Evolutionary conservation across 345 rosid species (phyloP), one percentile per base, ranked within the genome.

Genomic region (Gossypium anomalum): DNA sequence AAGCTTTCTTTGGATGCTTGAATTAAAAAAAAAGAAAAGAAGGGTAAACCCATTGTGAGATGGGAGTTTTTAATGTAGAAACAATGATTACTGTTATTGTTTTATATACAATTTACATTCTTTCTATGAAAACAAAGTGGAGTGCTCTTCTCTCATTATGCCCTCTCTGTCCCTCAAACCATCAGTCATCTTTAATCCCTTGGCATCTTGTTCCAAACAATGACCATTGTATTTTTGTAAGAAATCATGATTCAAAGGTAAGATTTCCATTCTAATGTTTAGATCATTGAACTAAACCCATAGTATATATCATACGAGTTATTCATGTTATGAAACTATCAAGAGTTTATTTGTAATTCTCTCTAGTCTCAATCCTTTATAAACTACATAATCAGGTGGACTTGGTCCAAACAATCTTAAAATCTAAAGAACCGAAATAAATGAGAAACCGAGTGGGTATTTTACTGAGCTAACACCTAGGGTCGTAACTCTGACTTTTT

Each of bases 1-100:
- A 79, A 76, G 74, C 83, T 79, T 75, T 79, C 86, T 70, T 85
- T 80, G 85, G 92, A 92, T 85, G 78, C 86, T 78, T 73, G 75
- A 80, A 55, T 38, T 53, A 22, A 14, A 66, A 75, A 49, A 45
- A 78, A 22, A 14, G 61, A 75, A 49, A 45, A 78, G 1, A 75
- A 49, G 59, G 43, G 52, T 73, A 69, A 25, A 73, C 57, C 72
- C 44, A 29, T 68, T 51, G 2, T 51, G 13, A 29, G 71, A 65
- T 71, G 55, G 13, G 13, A 67, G 47, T 66, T 58, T 45, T 74
- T 71, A 41, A 52, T 45, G 43, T 64, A 45, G 67, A 68, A 16
- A 56, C 56, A 44, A 51, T 62, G 41, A 45, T 81, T 63, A 67
- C 34, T 41, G 56, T 27, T 38, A 7, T 27, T 20, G 49, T 70